Evolutionary conservation across 768 basidiomycete genomes (phyloP).

Genomic region (Pleurotus citrinopileatus): DNA sequence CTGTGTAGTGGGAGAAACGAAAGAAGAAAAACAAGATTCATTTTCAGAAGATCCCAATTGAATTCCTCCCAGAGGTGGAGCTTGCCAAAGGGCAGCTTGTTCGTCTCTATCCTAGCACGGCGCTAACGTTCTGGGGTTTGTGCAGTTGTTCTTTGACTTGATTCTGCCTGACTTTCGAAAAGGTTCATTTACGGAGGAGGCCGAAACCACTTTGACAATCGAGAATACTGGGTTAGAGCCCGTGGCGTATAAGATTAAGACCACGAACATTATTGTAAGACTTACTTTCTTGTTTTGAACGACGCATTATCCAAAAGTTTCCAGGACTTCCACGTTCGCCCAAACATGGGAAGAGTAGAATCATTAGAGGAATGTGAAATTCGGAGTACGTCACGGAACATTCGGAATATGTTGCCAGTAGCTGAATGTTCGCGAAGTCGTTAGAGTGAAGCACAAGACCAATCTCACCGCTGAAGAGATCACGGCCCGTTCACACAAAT

Average conservation of each 20-base stretch:
- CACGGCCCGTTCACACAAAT: background rate
- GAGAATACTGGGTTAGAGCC: conserved; percentile 2
- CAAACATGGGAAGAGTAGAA: conserved; percentile 6
- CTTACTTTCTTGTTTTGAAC: background rate
- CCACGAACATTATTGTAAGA: conserved; percentile 2
- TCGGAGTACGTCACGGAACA: background rate
- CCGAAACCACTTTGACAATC: conserved; percentile 2
- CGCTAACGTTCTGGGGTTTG: conserved; percentile 3
- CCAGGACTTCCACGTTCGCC: conserved; percentile 2
- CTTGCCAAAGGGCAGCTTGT: background rate
- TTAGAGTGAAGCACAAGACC: background rate
- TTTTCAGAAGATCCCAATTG: background rate
- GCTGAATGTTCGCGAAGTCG: background rate
- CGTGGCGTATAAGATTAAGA: conserved; percentile 6
- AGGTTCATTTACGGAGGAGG: conserved; percentile 1
- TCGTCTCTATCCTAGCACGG: conserved; percentile 2
- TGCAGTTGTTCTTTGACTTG: background rate
- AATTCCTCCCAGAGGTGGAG: conserved; percentile 5
- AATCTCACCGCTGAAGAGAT: conserved; percentile 2
- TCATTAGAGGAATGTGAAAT: conserved; percentile 1
- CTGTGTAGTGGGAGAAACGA: conserved; percentile 1
- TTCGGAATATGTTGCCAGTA: background rate
- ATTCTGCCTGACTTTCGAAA: background rate
- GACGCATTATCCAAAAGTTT: background rate
- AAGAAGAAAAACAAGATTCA: conserved; percentile 6